Evolutionary conservation across 176 grass and related monocot species (phyloP).

Genomic region (Pontederia paniculata): DNA sequence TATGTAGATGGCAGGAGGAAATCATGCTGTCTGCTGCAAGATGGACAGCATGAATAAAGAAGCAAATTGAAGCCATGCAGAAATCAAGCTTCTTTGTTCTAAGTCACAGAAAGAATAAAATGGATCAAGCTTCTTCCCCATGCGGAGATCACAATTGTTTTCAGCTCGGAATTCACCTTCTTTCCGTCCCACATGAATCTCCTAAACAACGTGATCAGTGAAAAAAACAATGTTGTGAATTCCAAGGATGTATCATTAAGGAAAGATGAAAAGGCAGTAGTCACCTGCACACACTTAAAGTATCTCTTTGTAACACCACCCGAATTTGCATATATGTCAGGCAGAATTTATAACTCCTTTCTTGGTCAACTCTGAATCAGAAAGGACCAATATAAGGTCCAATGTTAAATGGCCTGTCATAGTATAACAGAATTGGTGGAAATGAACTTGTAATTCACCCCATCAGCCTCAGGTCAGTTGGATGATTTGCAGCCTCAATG

Average conservation of each 20-base stretch:
- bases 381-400: not conserved
- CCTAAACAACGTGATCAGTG: too few relatives aligned
- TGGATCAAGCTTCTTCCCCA: too few relatives aligned
- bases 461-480: slow-evolving; percentile 93
- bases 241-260: too few relatives aligned
- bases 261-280: not conserved
- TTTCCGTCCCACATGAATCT: slow-evolving; percentile 99
- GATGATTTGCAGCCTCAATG: slow-evolving; percentile 95
- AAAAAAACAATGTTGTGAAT: too few relatives aligned
- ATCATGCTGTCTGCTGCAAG: too few relatives aligned
- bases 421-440: too few relatives aligned
- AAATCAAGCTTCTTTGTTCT: slow-evolving; percentile 67
- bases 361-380: slow-evolving; percentile 54
- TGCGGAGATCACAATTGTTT: slow-evolving; percentile 86
- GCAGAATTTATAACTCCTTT: slow-evolving; percentile 75
- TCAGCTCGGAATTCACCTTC: slow-evolving; percentile 83
- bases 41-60: too few relatives aligned
- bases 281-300: slow-evolving; percentile 99
- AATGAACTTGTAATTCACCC: slow-evolving; percentile 26
- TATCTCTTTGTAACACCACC: slow-evolving; percentile 94
- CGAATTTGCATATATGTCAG: slow-evolving; percentile 92
- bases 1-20: too few relatives aligned
- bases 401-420: not conserved
- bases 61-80: not conserved
- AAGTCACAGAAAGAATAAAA: too few relatives aligned